Conservation (phyloP, 1,139 yeast species). For the Taiozyma onychis region DNA sequence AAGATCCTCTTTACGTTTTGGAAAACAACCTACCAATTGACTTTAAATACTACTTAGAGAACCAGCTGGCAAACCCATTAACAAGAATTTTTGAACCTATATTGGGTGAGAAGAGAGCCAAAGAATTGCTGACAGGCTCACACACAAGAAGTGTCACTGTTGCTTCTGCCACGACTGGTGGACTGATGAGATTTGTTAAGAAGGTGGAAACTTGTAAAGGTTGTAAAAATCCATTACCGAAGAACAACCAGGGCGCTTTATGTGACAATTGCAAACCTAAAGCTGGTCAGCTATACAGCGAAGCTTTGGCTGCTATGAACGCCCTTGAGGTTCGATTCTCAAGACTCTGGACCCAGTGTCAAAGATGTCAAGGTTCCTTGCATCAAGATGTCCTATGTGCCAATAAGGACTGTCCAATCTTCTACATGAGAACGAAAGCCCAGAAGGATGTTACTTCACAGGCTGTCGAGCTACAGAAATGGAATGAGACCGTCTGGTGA, state of each 20-base stretch:
- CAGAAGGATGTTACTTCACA: slow-evolving; percentile 79
- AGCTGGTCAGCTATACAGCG: slow-evolving; percentile 75
- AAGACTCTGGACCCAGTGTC: slow-evolving; percentile 96
- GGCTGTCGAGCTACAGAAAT: slow-evolving; percentile 64
- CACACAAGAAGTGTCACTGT: slow-evolving; percentile 79
- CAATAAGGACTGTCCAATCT: slow-evolving; percentile 94
- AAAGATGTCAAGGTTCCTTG: slow-evolving; percentile 91
- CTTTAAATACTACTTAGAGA: slow-evolving; percentile 88
- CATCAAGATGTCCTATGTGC: slow-evolving; percentile 96
- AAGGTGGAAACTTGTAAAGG: slow-evolving; percentile 85
- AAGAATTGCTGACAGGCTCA: slow-evolving; percentile 69
- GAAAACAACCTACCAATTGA: slow-evolving; percentile 93
- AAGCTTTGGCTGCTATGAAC: slow-evolving; percentile 74
- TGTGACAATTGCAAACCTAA: slow-evolving; percentile 74
- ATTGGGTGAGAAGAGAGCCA: slow-evolving; percentile 79
- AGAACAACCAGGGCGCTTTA: slow-evolving; percentile 66
- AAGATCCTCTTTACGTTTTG: slow-evolving; percentile 89
- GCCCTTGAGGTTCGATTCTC: slow-evolving; percentile 79
- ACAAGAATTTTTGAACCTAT: slow-evolving; percentile 95
- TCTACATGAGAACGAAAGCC: slow-evolving; percentile 94
- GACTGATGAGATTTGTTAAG: slow-evolving; percentile 86
- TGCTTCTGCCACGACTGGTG: slow-evolving; percentile 57
- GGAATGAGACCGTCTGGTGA: slow-evolving; percentile 28
- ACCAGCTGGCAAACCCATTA: slow-evolving; percentile 88
- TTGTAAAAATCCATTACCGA: slow-evolving; percentile 76